Evolutionary conservation across 192 early-diverging fungal genomes (phyloP).

Genomic region (Chytriomyces confervae): DNA sequence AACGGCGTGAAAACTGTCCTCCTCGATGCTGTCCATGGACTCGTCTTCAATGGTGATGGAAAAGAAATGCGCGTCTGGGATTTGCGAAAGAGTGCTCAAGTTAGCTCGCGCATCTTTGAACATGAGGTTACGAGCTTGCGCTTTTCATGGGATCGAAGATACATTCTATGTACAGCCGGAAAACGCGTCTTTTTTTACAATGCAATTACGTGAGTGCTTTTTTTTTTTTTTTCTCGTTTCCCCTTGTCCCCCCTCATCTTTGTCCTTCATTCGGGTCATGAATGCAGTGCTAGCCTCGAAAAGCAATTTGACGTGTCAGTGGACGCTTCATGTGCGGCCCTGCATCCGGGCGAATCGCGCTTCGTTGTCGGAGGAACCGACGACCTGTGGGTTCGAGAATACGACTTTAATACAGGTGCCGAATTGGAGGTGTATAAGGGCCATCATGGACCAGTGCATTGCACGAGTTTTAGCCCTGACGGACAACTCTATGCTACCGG

Average conservation of each 20-base stretch:
- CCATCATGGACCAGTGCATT: conserved; percentile 89
- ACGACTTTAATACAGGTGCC: conserved; percentile 77
- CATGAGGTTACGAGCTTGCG: conserved; percentile 74
- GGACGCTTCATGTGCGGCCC: conserved; percentile 77
- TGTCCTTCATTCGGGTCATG: neutral
- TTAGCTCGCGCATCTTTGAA: conserved; percentile 67
- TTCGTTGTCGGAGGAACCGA: conserved; percentile 82
- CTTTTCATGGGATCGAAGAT: conserved; percentile 75
- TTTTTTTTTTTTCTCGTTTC: conserved; percentile 3
- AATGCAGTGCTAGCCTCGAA: conserved; percentile 41
- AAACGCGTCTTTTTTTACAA: conserved; percentile 78
- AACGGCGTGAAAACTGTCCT: conserved; percentile 68
- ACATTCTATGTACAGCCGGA: conserved; percentile 79
- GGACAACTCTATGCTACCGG: conserved; percentile 91
- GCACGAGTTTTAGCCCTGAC: conserved; percentile 89
- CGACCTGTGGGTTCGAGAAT: conserved; percentile 85
- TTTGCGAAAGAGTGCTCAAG: conserved; percentile 67
- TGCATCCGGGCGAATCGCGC: conserved; percentile 78
- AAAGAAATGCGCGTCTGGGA: conserved; percentile 72
- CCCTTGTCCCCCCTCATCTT: neutral
- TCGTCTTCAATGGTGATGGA: conserved; percentile 55
- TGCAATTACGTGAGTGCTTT: conserved; percentile 61
- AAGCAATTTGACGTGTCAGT: conserved; percentile 43
- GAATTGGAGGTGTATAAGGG: conserved; percentile 82
- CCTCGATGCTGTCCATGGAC: conserved; percentile 62